Percentiles rank a stretch among this genome's conserved stretches.
Conservation (phyloP, 176 grass and related monocot species). For the Carex cristatella region DNA sequence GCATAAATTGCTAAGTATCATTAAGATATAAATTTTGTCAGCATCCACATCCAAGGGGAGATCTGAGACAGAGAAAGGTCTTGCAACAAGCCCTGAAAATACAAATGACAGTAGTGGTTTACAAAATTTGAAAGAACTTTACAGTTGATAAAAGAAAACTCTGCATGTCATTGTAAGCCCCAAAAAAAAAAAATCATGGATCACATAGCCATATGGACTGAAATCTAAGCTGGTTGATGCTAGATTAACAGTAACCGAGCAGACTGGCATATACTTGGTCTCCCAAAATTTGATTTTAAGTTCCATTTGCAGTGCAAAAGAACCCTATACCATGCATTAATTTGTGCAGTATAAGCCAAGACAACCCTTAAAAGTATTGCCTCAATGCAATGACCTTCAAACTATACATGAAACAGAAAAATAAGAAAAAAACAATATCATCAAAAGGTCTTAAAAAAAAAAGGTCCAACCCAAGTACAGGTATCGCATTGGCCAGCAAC, state of each 20-base stretch:
- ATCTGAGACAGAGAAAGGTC: neutral
- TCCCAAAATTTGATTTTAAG: neutral
- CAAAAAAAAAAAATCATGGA: neutral
- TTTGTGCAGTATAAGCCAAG: neutral
- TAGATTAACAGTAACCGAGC: neutral
- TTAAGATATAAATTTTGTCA: neutral
- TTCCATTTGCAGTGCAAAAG: neutral
- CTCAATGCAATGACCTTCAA: neutral
- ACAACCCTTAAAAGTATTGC: neutral
- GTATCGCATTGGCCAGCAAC: neutral
- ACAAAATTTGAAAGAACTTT: neutral
- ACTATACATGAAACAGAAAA: neutral
- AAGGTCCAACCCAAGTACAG: neutral
- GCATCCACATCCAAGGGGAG: neutral
- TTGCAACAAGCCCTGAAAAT: conserved; percentile 16
- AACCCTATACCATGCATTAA: neutral
- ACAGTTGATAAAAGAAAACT: neutral
- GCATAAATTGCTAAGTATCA: neutral
- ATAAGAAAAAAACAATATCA: neutral
- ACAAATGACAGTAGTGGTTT: neutral
- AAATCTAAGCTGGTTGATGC: neutral
- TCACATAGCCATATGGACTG: neutral
- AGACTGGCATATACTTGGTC: neutral
- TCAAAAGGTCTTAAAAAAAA: neutral
- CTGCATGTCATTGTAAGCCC: neutral